Evolutionary conservation across 2,329 filamentous ascomycete genomes (phyloP), one percentile per base, ranked within the genome.

Genomic region (Pezicula neosporulosa): DNA sequence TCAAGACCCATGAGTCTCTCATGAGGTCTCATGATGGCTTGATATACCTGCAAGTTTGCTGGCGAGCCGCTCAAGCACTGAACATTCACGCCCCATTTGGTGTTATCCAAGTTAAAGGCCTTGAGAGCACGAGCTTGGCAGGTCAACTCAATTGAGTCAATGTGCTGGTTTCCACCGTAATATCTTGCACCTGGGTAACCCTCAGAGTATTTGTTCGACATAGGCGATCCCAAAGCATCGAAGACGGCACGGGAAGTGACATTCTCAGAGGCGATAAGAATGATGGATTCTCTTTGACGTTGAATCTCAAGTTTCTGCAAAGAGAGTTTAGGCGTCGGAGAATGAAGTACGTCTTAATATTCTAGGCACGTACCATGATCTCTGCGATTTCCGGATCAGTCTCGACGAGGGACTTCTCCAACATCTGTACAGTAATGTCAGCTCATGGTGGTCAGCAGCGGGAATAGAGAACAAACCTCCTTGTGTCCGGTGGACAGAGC

Each of bases 151-250:
- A 97, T 91, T 74, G 90, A 81, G 73, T 99, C 94, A 63, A 99
- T 99, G 82, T 94, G 90, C 81, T 99, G 89, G 80, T 99, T 99
- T 69, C 94, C 94, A 69, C 94, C 94, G 69, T 99, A 99, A 83
- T 99, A 99, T 74, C 94, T 87, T 65, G 94, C 94, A 70, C 94
- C 94, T 62, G 94, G 94, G 74, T 96, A 96, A 60, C 94, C 94
- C 81, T 99, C 94, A 16, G 91, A 97, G 83, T 99, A 99, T 80
- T 99, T 99, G 84, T 99, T 96, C 74, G 89, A 90, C 89, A 94
- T 95, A 72, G 89, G 87, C 53, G 86, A 92, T 67, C 94, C 94
- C 60, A 99, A 85, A 55, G 94, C 94, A 77, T 99, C 92, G 77
- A 96, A 96, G 67, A 99, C 94, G 66, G 94, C 92, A 65, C 92